Conservation (phyloP, 202 grass and related monocot species). For the Carex arenaria region DNA sequence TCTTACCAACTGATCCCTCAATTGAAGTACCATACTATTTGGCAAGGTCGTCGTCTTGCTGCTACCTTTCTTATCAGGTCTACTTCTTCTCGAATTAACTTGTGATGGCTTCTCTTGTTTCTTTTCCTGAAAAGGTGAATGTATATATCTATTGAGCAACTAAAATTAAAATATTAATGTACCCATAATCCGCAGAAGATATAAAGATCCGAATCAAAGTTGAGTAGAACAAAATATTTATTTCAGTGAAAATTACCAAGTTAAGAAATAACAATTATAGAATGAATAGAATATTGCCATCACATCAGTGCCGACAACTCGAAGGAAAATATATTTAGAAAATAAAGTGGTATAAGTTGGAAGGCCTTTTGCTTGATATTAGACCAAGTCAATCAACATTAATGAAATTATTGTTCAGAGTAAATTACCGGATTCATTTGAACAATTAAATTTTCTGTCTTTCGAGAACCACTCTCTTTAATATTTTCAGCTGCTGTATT, state of each 20-base stretch:
- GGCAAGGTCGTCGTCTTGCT: conserved; percentile 8
- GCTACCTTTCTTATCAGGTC: conserved; percentile 17
- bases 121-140: conserved; percentile 34
- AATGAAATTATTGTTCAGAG: conserved; percentile 3
- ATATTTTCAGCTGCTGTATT: not conserved
- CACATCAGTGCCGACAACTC: not conserved
- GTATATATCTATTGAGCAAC: conserved; percentile 25
- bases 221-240: not conserved
- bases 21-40: conserved; percentile 39
- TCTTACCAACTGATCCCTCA: conserved; percentile 70
- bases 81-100: conserved; percentile 5
- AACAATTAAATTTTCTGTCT: conserved; percentile 1
- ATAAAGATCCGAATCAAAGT: not conserved
- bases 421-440: conserved; percentile 8
- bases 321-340: not conserved
- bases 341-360: not conserved
- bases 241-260: not conserved
- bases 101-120: conserved; percentile 18
- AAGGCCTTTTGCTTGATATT: conserved; percentile 19
- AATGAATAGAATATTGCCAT: not conserved
- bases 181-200: not conserved
- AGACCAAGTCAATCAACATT: not conserved
- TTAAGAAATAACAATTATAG: not conserved
- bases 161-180: not conserved
- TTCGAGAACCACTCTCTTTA: conserved; percentile 6